A percentile compares a stretch with the other conserved stretches of the same genome.
phyloP scores from a whole-genome alignment of 106 monocot genomes.

The Amphibolis antarctica region DNA sequence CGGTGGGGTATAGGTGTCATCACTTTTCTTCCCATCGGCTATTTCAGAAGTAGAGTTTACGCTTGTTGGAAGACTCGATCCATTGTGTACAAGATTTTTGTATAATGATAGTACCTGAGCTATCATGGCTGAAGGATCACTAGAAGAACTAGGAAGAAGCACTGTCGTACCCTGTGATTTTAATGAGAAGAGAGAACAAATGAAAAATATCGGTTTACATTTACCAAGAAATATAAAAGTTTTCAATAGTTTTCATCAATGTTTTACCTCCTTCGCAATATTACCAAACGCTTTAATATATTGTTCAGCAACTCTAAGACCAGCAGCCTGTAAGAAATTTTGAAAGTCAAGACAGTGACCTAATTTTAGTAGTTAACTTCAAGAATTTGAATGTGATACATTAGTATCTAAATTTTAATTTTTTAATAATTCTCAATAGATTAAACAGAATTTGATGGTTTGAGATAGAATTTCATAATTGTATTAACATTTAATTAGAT shows the following conservation, averaged over 20 bases:
- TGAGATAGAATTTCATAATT: no score
- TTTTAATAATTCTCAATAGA: no score
- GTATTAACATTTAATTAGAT: no score
- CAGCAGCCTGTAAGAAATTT: constrained; percentile 31
- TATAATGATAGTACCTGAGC: constrained; percentile 44
- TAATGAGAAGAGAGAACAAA: not conserved
- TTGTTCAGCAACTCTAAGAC: constrained; percentile 45
- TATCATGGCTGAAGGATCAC: constrained; percentile 37
- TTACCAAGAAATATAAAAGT: not conserved
- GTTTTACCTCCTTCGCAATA: constrained; percentile 52
- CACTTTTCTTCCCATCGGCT: not conserved
- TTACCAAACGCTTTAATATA: constrained; percentile 46
- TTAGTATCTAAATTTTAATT: not conserved
- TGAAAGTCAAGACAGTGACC: not conserved
- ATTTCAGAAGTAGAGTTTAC: not conserved
- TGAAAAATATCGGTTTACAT: not conserved
- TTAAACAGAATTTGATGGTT: no score
- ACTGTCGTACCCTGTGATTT: constrained; percentile 38
- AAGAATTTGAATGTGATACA: not conserved
- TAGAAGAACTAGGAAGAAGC: constrained; percentile 30
- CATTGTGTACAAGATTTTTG: constrained; percentile 19
- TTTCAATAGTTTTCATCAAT: not conserved
- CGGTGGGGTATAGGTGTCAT: not conserved
- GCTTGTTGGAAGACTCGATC: not conserved
- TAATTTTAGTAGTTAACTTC: no score